These are phyloP conservation scores for Chalciporus sphaerocephalus DNA, from an alignment of 768 basidiomycete species.

Conservation along the genomic window DNA sequence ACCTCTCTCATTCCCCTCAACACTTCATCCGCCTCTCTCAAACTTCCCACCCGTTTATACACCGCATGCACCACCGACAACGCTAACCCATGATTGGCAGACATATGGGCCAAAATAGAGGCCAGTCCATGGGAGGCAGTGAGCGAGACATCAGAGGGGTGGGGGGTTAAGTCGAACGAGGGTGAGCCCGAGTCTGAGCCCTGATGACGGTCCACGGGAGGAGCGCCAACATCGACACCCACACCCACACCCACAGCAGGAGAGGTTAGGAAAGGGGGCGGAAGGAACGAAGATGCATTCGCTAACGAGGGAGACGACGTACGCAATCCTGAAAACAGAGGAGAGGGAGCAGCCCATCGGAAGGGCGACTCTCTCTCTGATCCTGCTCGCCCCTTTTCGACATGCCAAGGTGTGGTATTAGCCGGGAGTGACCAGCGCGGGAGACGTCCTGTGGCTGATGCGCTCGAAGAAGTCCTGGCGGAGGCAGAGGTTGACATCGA, in stretches of 20 bases:
- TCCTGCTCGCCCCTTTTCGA: not conserved
- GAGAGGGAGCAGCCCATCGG: not conserved
- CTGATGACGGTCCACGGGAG: too few relatives aligned
- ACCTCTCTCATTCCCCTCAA: constrained; percentile 37
- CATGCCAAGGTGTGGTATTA: constrained; percentile 1
- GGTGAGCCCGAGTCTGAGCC: not conserved
- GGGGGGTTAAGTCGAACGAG: not conserved
- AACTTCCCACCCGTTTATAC: constrained; percentile 31
- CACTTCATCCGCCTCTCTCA: constrained; percentile 38
- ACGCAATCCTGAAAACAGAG: not conserved
- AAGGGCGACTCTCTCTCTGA: not conserved
- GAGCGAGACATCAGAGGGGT: constrained; percentile 16
- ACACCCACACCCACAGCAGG: too few relatives aligned
- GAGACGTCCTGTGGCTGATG: not conserved
- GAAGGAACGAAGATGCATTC: not conserved
- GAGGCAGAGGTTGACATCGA: constrained; percentile 13
- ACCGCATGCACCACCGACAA: constrained; percentile 39
- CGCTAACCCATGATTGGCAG: constrained; percentile 42
- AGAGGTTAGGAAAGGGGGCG: not conserved
- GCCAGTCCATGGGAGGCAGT: constrained; percentile 27
- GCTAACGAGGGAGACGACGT: not conserved
- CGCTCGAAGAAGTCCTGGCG: constrained; percentile 6
- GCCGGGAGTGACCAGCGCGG: constrained; percentile 22
- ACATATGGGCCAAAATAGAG: constrained; percentile 36
- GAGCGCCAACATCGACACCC: too few relatives aligned